Percentiles rank a stretch among this genome's conserved stretches.
Evolutionary conservation across 148 eudicot species (phyloP).

Genomic region (Chenopodium suecicum): DNA sequence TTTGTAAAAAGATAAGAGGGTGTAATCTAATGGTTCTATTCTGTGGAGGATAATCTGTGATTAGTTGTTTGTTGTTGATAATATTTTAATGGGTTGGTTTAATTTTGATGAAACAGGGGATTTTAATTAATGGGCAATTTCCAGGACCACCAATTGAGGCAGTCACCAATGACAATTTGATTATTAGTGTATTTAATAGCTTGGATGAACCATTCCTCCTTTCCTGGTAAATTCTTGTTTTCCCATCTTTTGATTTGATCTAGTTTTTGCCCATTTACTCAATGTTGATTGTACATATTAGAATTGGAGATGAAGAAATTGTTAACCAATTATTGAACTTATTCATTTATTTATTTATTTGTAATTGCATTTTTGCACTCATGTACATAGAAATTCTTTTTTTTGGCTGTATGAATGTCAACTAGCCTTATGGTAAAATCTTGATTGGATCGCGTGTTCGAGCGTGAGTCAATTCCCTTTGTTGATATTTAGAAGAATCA

Average conservation of each 20-base stretch:
- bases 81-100: not conserved
- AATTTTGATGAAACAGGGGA: constrained; percentile 42
- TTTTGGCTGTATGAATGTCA: not conserved
- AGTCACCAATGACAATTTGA: constrained; percentile 63
- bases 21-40: not conserved
- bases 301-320: not conserved
- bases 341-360: too few species aligned
- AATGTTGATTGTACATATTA: too few species aligned
- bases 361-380: not conserved
- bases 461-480: too few species aligned
- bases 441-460: not conserved
- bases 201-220: constrained; percentile 59
- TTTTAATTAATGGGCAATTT: constrained; percentile 67
- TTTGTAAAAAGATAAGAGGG: too few species aligned
- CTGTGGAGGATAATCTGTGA: not conserved
- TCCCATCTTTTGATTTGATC: not conserved
- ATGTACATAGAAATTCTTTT: too few species aligned
- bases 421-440: not conserved
- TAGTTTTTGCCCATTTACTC: not conserved
- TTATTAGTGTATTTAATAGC: constrained; percentile 50
- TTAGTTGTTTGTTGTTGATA: not conserved
- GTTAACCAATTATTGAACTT: too few species aligned
- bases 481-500: too few species aligned
- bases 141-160: constrained; percentile 58
- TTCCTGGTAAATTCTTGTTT: constrained; percentile 39